phyloP scores from a whole-genome alignment of 176 grass and related monocot species.

The Musa schizocarpa region DNA sequence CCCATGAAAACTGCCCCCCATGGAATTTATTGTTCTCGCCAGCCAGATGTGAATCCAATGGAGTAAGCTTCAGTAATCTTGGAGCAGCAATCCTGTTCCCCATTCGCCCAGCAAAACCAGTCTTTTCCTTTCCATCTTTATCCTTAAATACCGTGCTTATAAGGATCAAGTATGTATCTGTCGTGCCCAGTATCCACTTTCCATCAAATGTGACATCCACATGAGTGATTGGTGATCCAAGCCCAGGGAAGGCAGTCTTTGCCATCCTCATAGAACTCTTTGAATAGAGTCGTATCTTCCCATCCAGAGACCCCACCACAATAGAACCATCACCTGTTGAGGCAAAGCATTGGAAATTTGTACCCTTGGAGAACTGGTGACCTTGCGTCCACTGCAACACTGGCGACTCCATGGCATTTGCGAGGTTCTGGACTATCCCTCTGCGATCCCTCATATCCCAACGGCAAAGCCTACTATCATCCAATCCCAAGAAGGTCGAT shows the following conservation, averaged over 20 bases:
- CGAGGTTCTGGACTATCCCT: slow-evolving; percentile 70
- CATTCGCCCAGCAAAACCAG: slow-evolving; percentile 80
- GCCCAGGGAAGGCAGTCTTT: slow-evolving; percentile 77
- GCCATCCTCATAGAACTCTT: slow-evolving; percentile 90
- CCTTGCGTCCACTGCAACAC: slow-evolving; percentile 81
- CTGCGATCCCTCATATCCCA: slow-evolving; percentile 85
- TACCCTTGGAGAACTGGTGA: slow-evolving; percentile 77
- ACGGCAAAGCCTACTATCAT: slow-evolving; percentile 71
- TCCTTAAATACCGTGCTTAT: slow-evolving; percentile 88
- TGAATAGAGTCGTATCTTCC: slow-evolving; percentile 81
- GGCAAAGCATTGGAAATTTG: slow-evolving; percentile 88
- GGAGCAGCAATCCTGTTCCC: slow-evolving; percentile 69
- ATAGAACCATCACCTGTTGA: slow-evolving; percentile 80
- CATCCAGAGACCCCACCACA: slow-evolving; percentile 73
- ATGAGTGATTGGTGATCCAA: slow-evolving; percentile 70
- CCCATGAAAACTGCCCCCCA: slow-evolving; percentile 88
- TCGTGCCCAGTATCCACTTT: slow-evolving; percentile 84
- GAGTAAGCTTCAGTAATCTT: slow-evolving; percentile 73
- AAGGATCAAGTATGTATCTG: slow-evolving; percentile 71
- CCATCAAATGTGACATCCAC: slow-evolving; percentile 90
- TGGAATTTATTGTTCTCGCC: slow-evolving; percentile 72
- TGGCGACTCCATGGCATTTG: slow-evolving; percentile 44
- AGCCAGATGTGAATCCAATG: slow-evolving; percentile 68
- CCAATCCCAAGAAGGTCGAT: slow-evolving; percentile 77
- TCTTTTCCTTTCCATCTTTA: slow-evolving; percentile 86